Conservation (phyloP, 2,329 filamentous ascomycete species). For the Colletotrichum destructivum region DNA sequence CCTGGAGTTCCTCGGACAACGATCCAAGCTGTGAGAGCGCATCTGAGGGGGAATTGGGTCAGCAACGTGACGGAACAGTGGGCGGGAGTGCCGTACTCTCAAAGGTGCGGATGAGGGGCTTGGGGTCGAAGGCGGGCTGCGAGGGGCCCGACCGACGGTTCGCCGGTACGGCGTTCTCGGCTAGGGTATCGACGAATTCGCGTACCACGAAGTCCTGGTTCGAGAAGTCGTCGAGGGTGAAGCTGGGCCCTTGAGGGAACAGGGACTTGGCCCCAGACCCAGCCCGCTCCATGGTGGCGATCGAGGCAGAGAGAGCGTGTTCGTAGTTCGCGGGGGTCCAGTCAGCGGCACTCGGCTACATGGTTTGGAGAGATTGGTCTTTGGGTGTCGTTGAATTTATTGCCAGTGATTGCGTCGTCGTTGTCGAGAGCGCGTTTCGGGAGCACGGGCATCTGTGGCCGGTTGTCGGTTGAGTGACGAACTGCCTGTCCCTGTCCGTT, state of each 20-base stretch:
- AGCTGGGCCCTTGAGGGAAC: slow-evolving; percentile 84
- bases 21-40: slow-evolving; percentile 77
- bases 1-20: slow-evolving; percentile 87
- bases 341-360: slow-evolving; percentile 24
- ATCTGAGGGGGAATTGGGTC: slow-evolving; percentile 57
- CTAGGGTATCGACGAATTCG: slow-evolving; percentile 95
- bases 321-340: neutral
- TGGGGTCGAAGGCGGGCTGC: slow-evolving; percentile 86
- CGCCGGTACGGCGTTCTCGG: slow-evolving; percentile 84
- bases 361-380: slow-evolving; percentile 1
- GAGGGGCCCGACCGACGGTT: slow-evolving; percentile 83
- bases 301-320: slow-evolving; percentile 14
- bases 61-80: slow-evolving; percentile 42
- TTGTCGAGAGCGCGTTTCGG: slow-evolving; percentile 29
- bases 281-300: slow-evolving; percentile 59
- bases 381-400: neutral
- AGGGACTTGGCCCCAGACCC: slow-evolving; percentile 73
- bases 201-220: slow-evolving; percentile 97
- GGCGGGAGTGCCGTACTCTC: slow-evolving; percentile 70
- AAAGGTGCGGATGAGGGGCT: slow-evolving; percentile 95
- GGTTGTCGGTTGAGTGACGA: slow-evolving; percentile 28
- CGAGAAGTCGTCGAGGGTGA: slow-evolving; percentile 90
- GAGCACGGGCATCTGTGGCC: slow-evolving; percentile 32
- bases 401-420: neutral
- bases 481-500: slow-evolving; percentile 32